These are phyloP conservation scores for Rhododendron henanense DNA, from an alignment of 148 eudicot species.

Conservation along the genomic window DNA sequence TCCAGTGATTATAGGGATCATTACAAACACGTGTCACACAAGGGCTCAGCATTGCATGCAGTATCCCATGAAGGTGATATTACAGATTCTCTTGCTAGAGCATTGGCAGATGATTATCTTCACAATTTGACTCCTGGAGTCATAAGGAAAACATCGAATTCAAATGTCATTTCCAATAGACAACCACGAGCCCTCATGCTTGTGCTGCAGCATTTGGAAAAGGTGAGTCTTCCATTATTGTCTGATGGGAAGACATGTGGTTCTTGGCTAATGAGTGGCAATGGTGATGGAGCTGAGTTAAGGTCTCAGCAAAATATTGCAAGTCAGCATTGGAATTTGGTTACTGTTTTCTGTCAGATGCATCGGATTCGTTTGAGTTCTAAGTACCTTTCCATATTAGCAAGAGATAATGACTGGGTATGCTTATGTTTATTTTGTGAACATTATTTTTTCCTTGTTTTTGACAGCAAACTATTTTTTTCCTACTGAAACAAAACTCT, in stretches of 20 bases:
- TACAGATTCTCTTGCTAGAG: constrained; percentile 84
- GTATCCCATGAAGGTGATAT: constrained; percentile 52
- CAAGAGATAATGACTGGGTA: constrained; percentile 97
- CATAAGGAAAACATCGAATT: constrained; percentile 32
- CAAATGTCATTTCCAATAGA: constrained; percentile 25
- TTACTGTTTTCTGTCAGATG: constrained; percentile 80
- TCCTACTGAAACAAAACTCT: background rate
- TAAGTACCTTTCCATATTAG: constrained; percentile 72
- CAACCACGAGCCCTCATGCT: constrained; percentile 63
- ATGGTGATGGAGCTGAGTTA: constrained; percentile 84
- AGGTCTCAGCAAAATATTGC: constrained; percentile 86
- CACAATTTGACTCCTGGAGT: constrained; percentile 40
- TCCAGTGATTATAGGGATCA: constrained; percentile 47
- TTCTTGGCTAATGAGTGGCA: constrained; percentile 75
- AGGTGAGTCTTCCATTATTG: constrained; percentile 59
- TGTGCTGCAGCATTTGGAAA: constrained; percentile 88
- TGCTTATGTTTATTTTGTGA: constrained; percentile 14
- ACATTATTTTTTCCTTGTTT: background rate
- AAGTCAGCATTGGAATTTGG: constrained; percentile 87
- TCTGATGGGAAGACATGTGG: constrained; percentile 74
- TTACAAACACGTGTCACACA: constrained; percentile 45
- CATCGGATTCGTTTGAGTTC: constrained; percentile 82
- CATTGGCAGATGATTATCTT: constrained; percentile 79
- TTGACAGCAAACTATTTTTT: background rate
- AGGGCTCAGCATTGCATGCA: constrained; percentile 44